Evolutionary conservation across 495 filamentous ascomycete genomes (phyloP), one percentile per base, ranked within the genome.

Genomic region (Ramalina peruviana): DNA sequence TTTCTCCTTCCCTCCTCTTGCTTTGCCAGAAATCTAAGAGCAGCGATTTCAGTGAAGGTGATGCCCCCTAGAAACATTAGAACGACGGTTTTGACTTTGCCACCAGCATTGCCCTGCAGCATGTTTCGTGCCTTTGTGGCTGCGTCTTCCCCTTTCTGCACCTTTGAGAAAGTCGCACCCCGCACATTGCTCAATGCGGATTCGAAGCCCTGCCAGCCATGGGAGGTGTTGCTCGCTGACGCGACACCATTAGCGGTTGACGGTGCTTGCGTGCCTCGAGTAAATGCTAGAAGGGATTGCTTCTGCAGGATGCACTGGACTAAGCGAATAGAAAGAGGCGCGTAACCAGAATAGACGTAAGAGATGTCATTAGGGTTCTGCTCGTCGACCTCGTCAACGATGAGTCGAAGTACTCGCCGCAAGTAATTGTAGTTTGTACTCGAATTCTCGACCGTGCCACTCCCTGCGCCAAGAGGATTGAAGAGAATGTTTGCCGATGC

Each of bases 241-340:
- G 72, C 66, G 11, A 69, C 57, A n/a, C 65, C 73, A 30, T 67
- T 59, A 5, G 70, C 65, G 15, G 69, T 68, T 3, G 72, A 62
- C 16, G 23, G 17, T 17, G 45, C 45, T 20, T 48, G 45, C 11
- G 71, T 66, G 26, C 81, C 78, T 48, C 74, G 74, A 9, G 67
- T 56, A 17, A 60, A 40, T 11, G 53, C 26, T 5, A 83, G 68
- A 37, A 90, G 72, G 54, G 86, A 84, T 40, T 80, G 78, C 64
- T 99, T 99, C 64, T 97, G 90, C 48, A 97, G 64, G 33, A 97
- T 74, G 57, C 85, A 92, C 66, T 99, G 93, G n/a, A 99, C 83
- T 16, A 99, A 77, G 15, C 93, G 85, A 52, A 97, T 74, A 49
- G 85, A 93, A 20, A 99, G 75, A 3, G 93, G 92, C 6, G 93